Base-by-base conservation (phyloP, 495 filamentous ascomycete genomes). In the Aspergillus heteromorphus region DNA sequence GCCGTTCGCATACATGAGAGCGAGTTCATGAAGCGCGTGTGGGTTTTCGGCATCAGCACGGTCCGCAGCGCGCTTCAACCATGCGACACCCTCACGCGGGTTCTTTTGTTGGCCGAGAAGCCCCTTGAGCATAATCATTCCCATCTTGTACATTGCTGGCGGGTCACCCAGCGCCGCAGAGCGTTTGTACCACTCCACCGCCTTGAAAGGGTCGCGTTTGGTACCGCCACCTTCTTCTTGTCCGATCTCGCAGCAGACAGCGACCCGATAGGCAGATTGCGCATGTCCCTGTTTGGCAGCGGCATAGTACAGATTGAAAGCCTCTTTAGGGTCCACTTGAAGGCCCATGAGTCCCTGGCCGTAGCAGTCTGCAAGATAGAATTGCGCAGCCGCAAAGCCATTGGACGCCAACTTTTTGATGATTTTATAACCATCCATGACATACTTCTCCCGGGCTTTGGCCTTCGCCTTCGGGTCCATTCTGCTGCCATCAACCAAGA, bases 161-260 rank as follows among this genome's bases (percentile, higher is more conserved):
- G 88, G 87, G 62, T 97, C 92, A 11, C 93, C 93, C 5, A 97
- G 76, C 6, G 87, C 82, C 1, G 93, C 91, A 11, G 92, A 90
- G 17, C 91, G 89, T 66, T 91, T 91, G 67, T 97, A 98, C 93
- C 93, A 98, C 63, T 97, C 91, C 25, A 97, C 89, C 8, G 93
- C 91, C 73, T 96, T 97, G 60, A 89, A 70, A 3, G 89, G 88
- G 66, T 98, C 93, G 56, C 89, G 88, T 47, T 86, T 83, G 10
- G 93, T 96, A 16, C 93, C 93, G 48, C 92, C 92, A 42, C 90
- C 89, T 61, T 93, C 89, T 62, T 96, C 91, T 38, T 88, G 81
- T n/a, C 93, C 93, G 50, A 98, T 87, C 65, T 98, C 93, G 66
- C 92, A 97, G 75, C 93, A 98, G 2, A 98, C 95, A 34, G 93